These are phyloP conservation scores for Fraxinus angustifolia DNA, from an alignment of 305 asterid genomes.

Conservation along the genomic window DNA sequence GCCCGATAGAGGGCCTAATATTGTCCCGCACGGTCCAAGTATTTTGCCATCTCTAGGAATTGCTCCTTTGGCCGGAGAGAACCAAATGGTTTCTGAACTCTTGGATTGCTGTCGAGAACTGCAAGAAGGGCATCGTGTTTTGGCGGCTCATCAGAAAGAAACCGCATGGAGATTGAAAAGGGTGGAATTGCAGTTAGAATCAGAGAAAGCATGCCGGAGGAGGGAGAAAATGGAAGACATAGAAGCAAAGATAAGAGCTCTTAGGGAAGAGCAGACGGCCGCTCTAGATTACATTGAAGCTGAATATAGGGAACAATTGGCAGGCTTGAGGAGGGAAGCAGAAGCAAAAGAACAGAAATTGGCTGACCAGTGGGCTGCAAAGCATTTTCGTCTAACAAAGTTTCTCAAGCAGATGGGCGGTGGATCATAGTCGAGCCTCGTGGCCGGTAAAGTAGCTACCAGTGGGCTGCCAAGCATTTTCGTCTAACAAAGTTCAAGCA, in stretches of 20 bases:
- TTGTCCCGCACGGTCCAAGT: neutral
- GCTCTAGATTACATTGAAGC: constrained; percentile 38
- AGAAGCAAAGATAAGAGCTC: constrained; percentile 40
- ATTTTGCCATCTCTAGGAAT: neutral
- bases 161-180: constrained; percentile 44
- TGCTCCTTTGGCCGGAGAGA: constrained; percentile 23
- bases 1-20: neutral
- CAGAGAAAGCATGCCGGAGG: constrained; percentile 42
- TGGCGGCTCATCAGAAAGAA: constrained; percentile 45
- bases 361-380: constrained; percentile 47
- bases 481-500: constrained; percentile 28
- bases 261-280: constrained; percentile 40
- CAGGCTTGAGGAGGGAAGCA: constrained; percentile 44
- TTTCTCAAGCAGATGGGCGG: constrained; percentile 21
- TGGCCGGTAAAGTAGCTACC: constrained; percentile 15
- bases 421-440: constrained; percentile 24
- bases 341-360: constrained; percentile 46
- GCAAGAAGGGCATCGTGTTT: constrained; percentile 38
- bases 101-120: constrained; percentile 39
- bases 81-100: constrained; percentile 28
- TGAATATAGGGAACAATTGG: constrained; percentile 40
- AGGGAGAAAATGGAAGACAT: constrained; percentile 46
- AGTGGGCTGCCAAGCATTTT: constrained; percentile 39
- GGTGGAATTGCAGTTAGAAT: constrained; percentile 42
- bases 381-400: constrained; percentile 32